Percentiles rank a stretch among this genome's conserved stretches.
phyloP scores from a whole-genome alignment of 306 rosid species.

The Mimosa pudica region DNA sequence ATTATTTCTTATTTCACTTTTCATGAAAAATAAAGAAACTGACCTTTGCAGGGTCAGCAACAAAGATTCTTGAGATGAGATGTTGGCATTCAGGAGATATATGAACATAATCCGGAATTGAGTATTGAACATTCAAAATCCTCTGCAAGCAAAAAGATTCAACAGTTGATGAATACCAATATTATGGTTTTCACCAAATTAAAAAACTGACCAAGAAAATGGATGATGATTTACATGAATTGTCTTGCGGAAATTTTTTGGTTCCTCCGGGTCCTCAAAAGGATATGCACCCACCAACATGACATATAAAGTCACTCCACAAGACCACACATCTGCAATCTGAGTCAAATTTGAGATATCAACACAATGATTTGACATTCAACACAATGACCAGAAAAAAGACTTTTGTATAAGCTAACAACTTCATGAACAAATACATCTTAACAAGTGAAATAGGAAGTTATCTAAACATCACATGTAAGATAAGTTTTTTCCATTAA shows the following conservation, averaged over 20 bases:
- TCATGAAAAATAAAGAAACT: neutral
- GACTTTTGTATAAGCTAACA: neutral
- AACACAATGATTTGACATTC: conserved; percentile 5
- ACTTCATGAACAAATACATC: neutral
- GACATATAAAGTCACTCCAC: conserved; percentile 97
- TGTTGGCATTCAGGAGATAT: conserved; percentile 84
- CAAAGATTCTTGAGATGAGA: conserved; percentile 89
- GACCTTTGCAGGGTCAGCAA: conserved; percentile 86
- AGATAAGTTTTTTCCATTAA: neutral
- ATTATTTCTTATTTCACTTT: neutral
- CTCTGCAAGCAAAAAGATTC: conserved; percentile 63
- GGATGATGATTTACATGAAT: conserved; percentile 60
- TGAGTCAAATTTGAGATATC: conserved; percentile 38
- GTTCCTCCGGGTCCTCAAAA: conserved; percentile 94
- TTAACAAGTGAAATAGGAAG: neutral
- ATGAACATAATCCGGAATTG: conserved; percentile 93
- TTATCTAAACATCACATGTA: neutral
- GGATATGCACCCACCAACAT: conserved; percentile 99
- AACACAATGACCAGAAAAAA: neutral
- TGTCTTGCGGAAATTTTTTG: conserved; percentile 93
- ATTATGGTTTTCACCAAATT: neutral
- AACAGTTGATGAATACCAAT: conserved; percentile 32
- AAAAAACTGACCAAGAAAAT: neutral
- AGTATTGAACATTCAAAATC: conserved; percentile 87
- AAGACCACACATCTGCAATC: conserved; percentile 99